A percentile compares a stretch with the other conserved stretches of the same genome.
Evolutionary conservation across 2,329 filamentous ascomycete species (phyloP).

Genomic region (Rutstroemia sp.): DNA sequence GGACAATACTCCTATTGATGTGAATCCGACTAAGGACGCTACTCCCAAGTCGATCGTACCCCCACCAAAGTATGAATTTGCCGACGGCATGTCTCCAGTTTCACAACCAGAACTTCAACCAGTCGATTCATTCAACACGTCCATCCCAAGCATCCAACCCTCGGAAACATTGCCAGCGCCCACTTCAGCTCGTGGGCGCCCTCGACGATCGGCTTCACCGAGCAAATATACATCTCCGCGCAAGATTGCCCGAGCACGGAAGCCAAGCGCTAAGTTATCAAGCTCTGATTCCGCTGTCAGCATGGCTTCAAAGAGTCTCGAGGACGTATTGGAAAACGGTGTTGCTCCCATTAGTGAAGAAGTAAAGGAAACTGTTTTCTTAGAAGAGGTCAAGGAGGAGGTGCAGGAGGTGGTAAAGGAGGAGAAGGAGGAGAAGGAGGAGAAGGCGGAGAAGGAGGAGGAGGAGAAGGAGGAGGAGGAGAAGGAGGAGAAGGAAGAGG

Average conservation of each 20-base stretch:
- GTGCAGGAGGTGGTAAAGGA: constrained; percentile 7
- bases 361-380: neutral
- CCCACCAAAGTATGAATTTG: constrained; percentile 59
- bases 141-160: neutral
- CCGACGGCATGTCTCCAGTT: neutral
- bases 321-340: constrained; percentile 39
- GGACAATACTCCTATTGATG: constrained; percentile 71
- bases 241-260: constrained; percentile 23
- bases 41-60: constrained; percentile 70
- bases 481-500: constrained; percentile 19
- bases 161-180: constrained; percentile 21
- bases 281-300: constrained; percentile 39
- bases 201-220: constrained; percentile 52
- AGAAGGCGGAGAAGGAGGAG: constrained; percentile 18
- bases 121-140: neutral
- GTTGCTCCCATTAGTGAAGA: constrained; percentile 21
- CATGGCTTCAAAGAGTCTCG: constrained; percentile 40
- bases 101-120: neutral
- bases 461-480: neutral
- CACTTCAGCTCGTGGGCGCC: constrained; percentile 33
- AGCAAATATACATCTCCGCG: constrained; percentile 43
- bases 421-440: constrained; percentile 10
- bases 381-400: constrained; percentile 15
- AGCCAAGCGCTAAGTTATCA: constrained; percentile 39
- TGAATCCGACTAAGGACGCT: constrained; percentile 31